Percentiles rank a stretch among this genome's conserved stretches.
These are phyloP conservation scores for Pyrus bretschneideri DNA, from an alignment of 306 rosid species.

Conservation along the genomic window DNA sequence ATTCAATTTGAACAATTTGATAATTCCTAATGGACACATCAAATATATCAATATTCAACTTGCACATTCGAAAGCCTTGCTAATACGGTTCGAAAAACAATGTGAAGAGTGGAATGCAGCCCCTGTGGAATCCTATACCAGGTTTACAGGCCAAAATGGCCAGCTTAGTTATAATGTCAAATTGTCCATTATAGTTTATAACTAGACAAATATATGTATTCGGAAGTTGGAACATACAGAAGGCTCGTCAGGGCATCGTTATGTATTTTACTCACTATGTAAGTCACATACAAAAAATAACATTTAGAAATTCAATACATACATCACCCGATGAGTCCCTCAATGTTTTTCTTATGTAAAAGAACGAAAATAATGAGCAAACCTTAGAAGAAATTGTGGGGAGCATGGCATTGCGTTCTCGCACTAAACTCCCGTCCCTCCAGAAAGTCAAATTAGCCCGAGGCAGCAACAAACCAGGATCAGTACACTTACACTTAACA, in stretches of 20 bases:
- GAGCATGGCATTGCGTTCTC: conserved; percentile 94
- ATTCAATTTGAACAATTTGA: not conserved
- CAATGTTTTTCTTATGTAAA: not conserved
- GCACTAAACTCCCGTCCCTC: conserved; percentile 91
- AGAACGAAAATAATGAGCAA: not conserved
- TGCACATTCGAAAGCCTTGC: not conserved
- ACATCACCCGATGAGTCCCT: not conserved
- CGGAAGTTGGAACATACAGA: not conserved
- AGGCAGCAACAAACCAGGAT: conserved; percentile 91
- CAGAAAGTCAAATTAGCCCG: conserved; percentile 97
- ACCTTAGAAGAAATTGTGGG: conserved; percentile 98
- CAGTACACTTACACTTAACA: conserved; percentile 91
- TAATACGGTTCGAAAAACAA: not conserved
- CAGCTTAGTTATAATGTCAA: not conserved
- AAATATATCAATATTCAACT: not conserved
- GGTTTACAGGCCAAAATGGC: not conserved
- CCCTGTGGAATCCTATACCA: not conserved
- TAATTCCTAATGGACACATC: not conserved
- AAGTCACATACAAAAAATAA: not conserved
- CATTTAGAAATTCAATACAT: not conserved
- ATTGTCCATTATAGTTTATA: not conserved
- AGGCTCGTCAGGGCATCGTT: not conserved
- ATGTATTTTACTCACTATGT: not conserved
- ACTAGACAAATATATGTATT: not conserved
- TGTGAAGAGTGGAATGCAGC: not conserved